These are phyloP conservation scores for Thraustotheca clavata DNA, from an alignment of 352 stramenopile species.

Conservation along the genomic window DNA sequence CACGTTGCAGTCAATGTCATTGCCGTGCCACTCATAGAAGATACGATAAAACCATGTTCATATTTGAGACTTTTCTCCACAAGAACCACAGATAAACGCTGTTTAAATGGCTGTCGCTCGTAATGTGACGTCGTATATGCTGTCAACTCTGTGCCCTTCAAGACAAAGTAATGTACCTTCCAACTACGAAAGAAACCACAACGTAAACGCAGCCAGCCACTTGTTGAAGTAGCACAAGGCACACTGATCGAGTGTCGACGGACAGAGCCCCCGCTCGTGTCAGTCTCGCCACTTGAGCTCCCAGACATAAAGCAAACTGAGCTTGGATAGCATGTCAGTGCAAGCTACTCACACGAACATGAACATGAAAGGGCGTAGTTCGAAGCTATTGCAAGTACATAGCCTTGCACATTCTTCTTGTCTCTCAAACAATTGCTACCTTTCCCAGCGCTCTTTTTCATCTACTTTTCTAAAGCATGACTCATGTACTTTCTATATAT, in stretches of 20 bases:
- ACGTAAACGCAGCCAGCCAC: constrained; percentile 14
- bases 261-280: not conserved
- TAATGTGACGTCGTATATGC: constrained; percentile 18
- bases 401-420: no score
- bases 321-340: not conserved
- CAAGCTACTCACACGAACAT: not conserved
- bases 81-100: constrained; percentile 2
- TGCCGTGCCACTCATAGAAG: not conserved
- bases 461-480: no score
- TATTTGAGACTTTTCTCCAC: not conserved
- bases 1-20: constrained; percentile 7
- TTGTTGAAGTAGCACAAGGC: not conserved
- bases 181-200: constrained; percentile 18
- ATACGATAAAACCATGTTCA: constrained; percentile 17
- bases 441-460: no score
- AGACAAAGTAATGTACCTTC: constrained; percentile 19
- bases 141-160: constrained; percentile 3
- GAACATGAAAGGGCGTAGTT: not conserved
- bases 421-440: no score
- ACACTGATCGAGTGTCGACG: not conserved
- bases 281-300: not conserved
- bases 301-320: no score
- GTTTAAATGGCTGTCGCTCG: constrained; percentile 12
- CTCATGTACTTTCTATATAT: no score
- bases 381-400: not conserved